Base-by-base conservation (phyloP, 2,329 filamentous ascomycete genomes). In the Bipolaris zeicola region DNA sequence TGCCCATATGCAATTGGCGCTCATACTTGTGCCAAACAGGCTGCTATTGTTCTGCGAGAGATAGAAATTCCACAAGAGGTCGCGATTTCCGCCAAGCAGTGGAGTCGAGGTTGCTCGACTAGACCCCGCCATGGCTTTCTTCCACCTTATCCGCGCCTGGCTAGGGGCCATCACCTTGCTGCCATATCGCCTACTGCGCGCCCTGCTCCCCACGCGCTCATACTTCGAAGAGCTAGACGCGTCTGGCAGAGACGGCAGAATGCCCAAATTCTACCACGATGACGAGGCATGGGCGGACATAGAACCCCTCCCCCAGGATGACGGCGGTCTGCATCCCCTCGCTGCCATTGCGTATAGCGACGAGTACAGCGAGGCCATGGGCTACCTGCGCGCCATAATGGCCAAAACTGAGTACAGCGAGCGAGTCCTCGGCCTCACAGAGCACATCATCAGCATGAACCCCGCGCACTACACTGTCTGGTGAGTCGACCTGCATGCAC, bases 381-480 rank as follows among this genome's bases (percentile, higher is more conserved):
- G 90, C 42, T 99, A 98, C 78, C 86, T 99, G 50, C 90, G 95
- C 59, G 93, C 95, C 59, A 85, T 96, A 66, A 99, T 99, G 94
- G 90, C 91, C 13, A 82, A 81, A 45, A 89, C 96, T 73, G 95
- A 99, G 77, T 85, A 89, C 80, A 92, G 90, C 22, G 84, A 88
- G 20, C 85, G 95, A 45, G 90, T 87, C 34, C 83, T 99, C 41
- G 84, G 82, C 31, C 85, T 99, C 60, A 99, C 95, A 4, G 89
- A 92, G 73, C 87, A 94, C 76, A 88, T 99, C 72, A 98, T 99
- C 72, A 82, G 83, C 58, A 87, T 97, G 84, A 99, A 99, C 77
- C 91, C 95, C 14, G 93, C 95, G 0, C 95, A 99, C 80, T 99
- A 99, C 80, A 99, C 95, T 14, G 94, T 98, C 60, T 99, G 95